phyloP scores from a whole-genome alignment of 805 yeast species.

The Zygosaccharomyces bisporus region DNA sequence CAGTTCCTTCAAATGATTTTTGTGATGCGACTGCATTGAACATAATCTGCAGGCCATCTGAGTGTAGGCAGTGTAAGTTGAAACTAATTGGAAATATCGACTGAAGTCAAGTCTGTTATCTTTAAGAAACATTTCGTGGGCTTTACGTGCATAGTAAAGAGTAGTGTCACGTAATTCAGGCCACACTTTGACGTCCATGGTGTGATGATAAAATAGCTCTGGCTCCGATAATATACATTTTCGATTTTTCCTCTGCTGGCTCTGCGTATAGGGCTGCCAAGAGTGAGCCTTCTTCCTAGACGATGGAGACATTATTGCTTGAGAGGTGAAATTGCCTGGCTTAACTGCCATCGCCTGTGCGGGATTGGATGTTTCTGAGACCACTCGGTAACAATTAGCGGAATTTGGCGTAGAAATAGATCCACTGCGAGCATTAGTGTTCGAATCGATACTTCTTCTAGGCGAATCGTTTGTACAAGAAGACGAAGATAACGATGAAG shows the following conservation, averaged over 20 bases:
- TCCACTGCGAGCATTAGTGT: constrained; percentile 6
- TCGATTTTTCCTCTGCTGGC: constrained; percentile 12
- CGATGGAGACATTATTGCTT: background rate
- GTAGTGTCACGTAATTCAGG: constrained; percentile 48
- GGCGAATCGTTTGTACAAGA: constrained; percentile 12
- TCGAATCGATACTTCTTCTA: constrained; percentile 2
- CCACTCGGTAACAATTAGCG: constrained; percentile 8
- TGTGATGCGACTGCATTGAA: constrained; percentile 46
- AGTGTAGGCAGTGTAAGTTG: constrained; percentile 50
- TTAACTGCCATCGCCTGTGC: background rate
- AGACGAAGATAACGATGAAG: constrained; percentile 14
- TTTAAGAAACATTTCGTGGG: constrained; percentile 49
- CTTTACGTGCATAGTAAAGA: constrained; percentile 44
- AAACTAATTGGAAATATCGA: constrained; percentile 50
- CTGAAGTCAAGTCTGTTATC: constrained; percentile 50
- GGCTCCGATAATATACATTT: constrained; percentile 33
- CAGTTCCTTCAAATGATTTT: constrained; percentile 46
- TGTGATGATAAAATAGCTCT: constrained; percentile 53
- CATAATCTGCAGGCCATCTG: constrained; percentile 54
- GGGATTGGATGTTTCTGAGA: constrained; percentile 10
- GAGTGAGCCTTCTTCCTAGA: constrained; percentile 1
- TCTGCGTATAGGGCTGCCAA: background rate
- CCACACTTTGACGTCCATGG: constrained; percentile 61
- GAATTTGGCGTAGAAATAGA: constrained; percentile 13
- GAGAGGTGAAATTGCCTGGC: background rate